These are phyloP conservation scores for Xylaria multiplex DNA, from an alignment of 2,329 filamentous ascomycete species.

Conservation along the genomic window DNA sequence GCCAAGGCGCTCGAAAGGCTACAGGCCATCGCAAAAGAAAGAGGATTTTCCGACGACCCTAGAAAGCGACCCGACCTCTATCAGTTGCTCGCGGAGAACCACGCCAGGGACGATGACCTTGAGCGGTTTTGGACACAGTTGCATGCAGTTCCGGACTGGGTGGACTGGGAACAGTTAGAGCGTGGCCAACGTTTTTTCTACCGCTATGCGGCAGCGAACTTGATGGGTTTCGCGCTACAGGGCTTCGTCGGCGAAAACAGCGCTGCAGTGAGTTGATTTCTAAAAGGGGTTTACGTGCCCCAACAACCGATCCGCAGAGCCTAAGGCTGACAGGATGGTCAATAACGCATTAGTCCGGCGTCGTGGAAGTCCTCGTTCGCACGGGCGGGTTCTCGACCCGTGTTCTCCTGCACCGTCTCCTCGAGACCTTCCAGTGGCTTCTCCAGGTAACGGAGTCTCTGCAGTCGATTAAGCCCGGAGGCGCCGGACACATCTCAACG, in stretches of 20 bases:
- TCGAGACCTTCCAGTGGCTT: slow-evolving; percentile 55
- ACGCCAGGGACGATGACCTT: slow-evolving; percentile 18
- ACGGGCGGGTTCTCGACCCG: slow-evolving; percentile 73
- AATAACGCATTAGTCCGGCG: slow-evolving; percentile 52
- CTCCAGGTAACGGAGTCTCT: slow-evolving; percentile 70
- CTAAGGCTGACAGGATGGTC: background rate
- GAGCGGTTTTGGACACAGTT: slow-evolving; percentile 65
- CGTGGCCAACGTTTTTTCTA: slow-evolving; percentile 73
- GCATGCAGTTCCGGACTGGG: slow-evolving; percentile 70
- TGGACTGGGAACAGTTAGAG: slow-evolving; percentile 73
- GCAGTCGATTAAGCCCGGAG: slow-evolving; percentile 68
- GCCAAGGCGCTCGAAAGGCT: slow-evolving; percentile 23
- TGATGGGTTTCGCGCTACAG: slow-evolving; percentile 60
- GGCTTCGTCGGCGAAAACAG: slow-evolving; percentile 52
- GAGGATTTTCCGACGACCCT: slow-evolving; percentile 28
- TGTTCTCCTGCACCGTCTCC: slow-evolving; percentile 66
- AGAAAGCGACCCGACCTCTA: slow-evolving; percentile 33
- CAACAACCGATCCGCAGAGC: background rate
- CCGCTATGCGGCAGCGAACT: slow-evolving; percentile 69
- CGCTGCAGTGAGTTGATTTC: slow-evolving; percentile 54
- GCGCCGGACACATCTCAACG: slow-evolving; percentile 68
- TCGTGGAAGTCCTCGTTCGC: slow-evolving; percentile 72
- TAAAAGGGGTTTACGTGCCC: background rate
- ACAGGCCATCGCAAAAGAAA: slow-evolving; percentile 27
- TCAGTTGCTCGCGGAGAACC: slow-evolving; percentile 26